Base-by-base conservation (phyloP, 2,329 filamentous ascomycete species). In the Fusarium longipes region DNA sequence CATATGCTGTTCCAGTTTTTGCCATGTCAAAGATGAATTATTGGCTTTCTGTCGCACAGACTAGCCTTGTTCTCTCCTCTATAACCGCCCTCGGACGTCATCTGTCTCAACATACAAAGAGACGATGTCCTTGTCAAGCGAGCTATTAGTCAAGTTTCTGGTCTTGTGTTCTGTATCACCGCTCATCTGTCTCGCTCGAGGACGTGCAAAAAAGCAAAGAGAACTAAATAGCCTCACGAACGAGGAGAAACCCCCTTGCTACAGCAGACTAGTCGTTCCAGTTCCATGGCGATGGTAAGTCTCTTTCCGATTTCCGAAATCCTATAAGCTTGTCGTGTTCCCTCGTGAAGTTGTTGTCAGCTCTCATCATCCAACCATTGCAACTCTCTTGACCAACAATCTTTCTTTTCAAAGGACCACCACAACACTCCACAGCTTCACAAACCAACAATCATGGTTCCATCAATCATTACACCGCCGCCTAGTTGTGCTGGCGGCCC, bases 381-480 rank as follows among this genome's bases (percentile, higher is more conserved):
- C 22, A 18, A 15, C n/a, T 25, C 11, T 25, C 10, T 48, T 11
- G 30, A 48, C 15, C n/a, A 48, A 27, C 33, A 47, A n/a, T 24
- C 30, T 15, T 27, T 22, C 7, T 8, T 27, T 33, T 7, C n/a
- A 25, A 32, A 25, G 15, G 17, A 22, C 24, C 32, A 8, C 25
- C 3, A 27, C 27, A 10, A n/a, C 15, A 9, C 32, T 9, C 32
- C 17, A 35, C 32, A 35, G 8, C 15, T 24, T 18, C 43, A 29
- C 22, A 32, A 15, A 5, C 15, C n/a, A n/a, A n/a, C n/a, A n/a
- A 52, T 24, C 30, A 63, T 63, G 59, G 50, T 55, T n/a, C 43
- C 59, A 17, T 63, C 50, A 12, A 27, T 63, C 22, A 63, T 63
- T 17, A 63, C 59, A 42, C 59, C 59, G 22, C 59, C 59, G 20